Percentiles rank a stretch among this genome's conserved stretches.
Conservation (phyloP, 768 basidiomycete genomes). For the Hygrocybe punicea region DNA sequence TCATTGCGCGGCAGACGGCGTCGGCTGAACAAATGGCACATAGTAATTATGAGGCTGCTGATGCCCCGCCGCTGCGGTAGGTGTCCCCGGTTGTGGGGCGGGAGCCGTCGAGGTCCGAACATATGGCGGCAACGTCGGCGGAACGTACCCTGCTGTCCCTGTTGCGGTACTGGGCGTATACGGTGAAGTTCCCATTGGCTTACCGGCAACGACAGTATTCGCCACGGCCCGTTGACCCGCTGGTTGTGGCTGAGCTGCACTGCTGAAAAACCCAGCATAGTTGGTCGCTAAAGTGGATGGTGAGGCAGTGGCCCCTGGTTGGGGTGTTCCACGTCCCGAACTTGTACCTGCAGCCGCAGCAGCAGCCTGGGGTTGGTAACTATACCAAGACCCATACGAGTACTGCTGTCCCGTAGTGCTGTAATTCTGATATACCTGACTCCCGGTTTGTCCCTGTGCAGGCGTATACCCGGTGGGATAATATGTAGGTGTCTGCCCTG, state of each 20-base stretch:
- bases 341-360: constrained; percentile 13
- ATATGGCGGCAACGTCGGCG: constrained; percentile 29
- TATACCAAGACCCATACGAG: constrained; percentile 15
- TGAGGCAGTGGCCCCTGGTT: constrained; percentile 27
- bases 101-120: constrained; percentile 21
- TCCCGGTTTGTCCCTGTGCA: constrained; percentile 2
- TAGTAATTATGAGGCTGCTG: constrained; percentile 8
- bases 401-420: constrained; percentile 11
- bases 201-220: constrained; percentile 43
- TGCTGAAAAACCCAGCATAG: constrained; percentile 43
- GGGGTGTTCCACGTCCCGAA: constrained; percentile 43
- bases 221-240: constrained; percentile 47
- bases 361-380: constrained; percentile 8
- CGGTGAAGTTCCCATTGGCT: constrained; percentile 8
- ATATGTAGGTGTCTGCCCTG: constrained; percentile 5
- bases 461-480: constrained; percentile 8
- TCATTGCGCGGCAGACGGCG: not conserved
- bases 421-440: constrained; percentile 9
- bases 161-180: not conserved
- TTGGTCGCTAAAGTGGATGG: constrained; percentile 19
- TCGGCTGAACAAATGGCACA: constrained; percentile 1
- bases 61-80: constrained; percentile 1
- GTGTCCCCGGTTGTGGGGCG: constrained; percentile 1
- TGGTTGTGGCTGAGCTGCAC: constrained; percentile 25
- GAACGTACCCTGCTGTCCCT: constrained; percentile 1